Conservation (phyloP, 768 basidiomycete genomes). For the Mrakia frigida region DNA sequence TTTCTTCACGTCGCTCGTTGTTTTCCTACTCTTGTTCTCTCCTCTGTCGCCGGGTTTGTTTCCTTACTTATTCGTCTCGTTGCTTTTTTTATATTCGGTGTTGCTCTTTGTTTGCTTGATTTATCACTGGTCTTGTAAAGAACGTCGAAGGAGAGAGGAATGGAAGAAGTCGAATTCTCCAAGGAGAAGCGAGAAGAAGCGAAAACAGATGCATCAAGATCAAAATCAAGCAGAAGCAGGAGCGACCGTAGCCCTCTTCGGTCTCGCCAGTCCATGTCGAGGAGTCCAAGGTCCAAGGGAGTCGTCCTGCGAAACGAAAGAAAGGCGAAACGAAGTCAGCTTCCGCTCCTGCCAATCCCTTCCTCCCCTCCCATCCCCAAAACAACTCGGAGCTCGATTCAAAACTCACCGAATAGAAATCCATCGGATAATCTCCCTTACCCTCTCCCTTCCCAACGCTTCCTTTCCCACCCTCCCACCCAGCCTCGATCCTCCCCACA, state of each 20-base stretch:
- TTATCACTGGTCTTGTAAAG: no score
- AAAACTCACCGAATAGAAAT: slow-evolving; percentile 69
- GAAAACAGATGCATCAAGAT: no score
- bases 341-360: background rate
- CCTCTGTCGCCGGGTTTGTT: no score
- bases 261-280: slow-evolving; percentile 23
- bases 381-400: background rate
- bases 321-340: background rate
- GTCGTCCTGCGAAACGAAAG: slow-evolving; percentile 19
- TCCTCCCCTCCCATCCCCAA: background rate
- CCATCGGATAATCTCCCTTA: slow-evolving; percentile 73
- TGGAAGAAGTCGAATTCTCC: no score
- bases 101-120: no score
- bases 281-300: slow-evolving; percentile 30
- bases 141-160: no score
- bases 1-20: no score
- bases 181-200: no score
- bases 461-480: slow-evolving; percentile 36
- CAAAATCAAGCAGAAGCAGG: no score
- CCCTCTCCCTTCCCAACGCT: slow-evolving; percentile 33
- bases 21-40: no score
- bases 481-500: slow-evolving; percentile 54
- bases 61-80: no score
- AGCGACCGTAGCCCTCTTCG: slow-evolving; percentile 4
- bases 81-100: no score